Base-by-base conservation (phyloP, 2,329 filamentous ascomycete genomes). In the Colletotrichum abscissum region DNA sequence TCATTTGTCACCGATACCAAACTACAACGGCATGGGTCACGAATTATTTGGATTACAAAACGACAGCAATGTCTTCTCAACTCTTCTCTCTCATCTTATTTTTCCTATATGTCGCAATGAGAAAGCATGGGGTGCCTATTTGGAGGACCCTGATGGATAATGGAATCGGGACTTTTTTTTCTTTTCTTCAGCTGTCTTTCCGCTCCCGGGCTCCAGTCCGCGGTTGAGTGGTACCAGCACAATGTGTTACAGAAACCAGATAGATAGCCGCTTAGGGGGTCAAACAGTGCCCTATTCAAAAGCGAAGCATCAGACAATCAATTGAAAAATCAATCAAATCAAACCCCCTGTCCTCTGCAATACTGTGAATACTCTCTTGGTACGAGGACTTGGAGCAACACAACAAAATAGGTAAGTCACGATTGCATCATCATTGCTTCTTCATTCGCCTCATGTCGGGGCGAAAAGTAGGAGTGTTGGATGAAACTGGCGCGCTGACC, bases 1-100 rank as follows among this genome's bases (percentile, higher is more conserved):
- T 68, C 72, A 49, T 52, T 63, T 74, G 52, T 55, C 54, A 75
- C 75, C 76, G 77, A 78, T 78, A 76, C 78, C 76, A 75, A 57
- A 42, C 55, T 19, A 42, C 28, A 65, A 69, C 63, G 55, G 69
- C 69, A 68, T 38, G 72, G 72, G 63, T 72, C 33, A 74, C 69
- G 72, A 72, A 63, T 72, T 46, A 74, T 33, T 56, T 58, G 14
- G 54, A 54, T 56, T 69, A 65, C 67, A 65, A 71, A 57, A 74
- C 26, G 70, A 73, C 73, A 67, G 71, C 70, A 59, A 63, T 73
- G 70, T 70, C 73, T 30, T 74, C 49, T 59, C 56, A 72, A 58
- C 70, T 66, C 52, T 42, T 75, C 42, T 70, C 49, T 63, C 49
- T 63, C 42, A 49, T 62, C 55, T 58, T 59, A n/a, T 30, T 49